A percentile compares a stretch with the other conserved stretches of the same genome.
Conservation (phyloP, 331 rosid species). For the Quercus tomentella region DNA sequence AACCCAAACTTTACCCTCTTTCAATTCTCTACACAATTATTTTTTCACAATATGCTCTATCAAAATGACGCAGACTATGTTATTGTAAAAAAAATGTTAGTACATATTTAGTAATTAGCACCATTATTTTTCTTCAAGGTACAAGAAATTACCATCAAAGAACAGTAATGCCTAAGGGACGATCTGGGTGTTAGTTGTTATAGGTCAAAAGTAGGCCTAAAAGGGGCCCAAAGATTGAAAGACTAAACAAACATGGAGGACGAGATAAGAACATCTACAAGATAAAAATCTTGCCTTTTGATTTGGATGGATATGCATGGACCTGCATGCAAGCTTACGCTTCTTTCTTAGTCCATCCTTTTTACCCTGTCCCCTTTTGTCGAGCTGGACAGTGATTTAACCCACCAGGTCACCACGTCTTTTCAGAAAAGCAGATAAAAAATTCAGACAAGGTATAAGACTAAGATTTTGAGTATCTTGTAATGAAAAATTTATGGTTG, state of each 20-base stretch:
- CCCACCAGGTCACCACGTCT: constrained; percentile 30
- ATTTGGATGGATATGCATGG: constrained; percentile 11
- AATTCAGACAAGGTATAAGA: constrained; percentile 10
- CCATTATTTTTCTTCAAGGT: no score
- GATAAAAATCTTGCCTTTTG: constrained; percentile 10
- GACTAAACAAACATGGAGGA: background rate
- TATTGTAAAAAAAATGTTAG: no score
- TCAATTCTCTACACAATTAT: no score
- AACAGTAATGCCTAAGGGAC: no score
- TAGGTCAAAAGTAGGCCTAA: background rate
- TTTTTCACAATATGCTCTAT: no score
- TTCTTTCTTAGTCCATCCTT: constrained; percentile 22
- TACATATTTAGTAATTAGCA: no score
- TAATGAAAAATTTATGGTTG: background rate
- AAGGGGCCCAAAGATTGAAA: background rate
- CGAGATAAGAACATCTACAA: constrained; percentile 5
- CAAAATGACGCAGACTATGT: no score
- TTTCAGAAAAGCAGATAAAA: constrained; percentile 23
- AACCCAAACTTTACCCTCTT: no score
- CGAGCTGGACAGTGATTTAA: constrained; percentile 5
- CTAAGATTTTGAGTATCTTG: background rate
- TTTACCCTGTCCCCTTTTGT: constrained; percentile 5
- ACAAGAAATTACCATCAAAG: no score
- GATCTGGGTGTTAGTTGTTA: background rate
- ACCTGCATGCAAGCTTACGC: constrained; percentile 25